These are phyloP conservation scores for Ascoidea rubescens DNA, from an alignment of 805 yeast species.

Conservation along the genomic window DNA sequence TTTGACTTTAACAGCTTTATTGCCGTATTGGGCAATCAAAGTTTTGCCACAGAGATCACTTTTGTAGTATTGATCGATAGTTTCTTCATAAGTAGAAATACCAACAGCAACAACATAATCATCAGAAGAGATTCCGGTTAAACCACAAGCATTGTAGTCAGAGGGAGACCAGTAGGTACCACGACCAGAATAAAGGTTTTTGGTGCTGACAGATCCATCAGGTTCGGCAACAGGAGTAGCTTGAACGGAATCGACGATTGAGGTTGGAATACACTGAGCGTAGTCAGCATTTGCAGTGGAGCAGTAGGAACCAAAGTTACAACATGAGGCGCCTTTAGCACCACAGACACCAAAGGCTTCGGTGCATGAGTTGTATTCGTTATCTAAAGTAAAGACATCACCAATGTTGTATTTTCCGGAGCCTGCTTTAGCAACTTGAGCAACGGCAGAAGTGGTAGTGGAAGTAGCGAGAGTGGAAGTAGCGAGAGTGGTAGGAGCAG, in stretches of 20 bases:
- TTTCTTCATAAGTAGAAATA: background rate
- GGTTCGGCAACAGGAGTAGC: conserved; percentile 10
- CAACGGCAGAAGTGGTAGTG: background rate
- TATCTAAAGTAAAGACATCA: background rate
- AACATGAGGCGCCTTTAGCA: background rate
- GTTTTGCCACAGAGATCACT: conserved; percentile 33
- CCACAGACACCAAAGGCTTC: background rate
- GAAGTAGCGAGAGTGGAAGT: background rate
- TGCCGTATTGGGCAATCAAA: conserved; percentile 29
- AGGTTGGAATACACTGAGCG: background rate
- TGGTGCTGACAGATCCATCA: conserved; percentile 9
- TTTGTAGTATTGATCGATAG: background rate
- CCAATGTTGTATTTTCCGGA: background rate
- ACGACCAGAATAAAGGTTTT: conserved; percentile 18
- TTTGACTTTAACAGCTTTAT: conserved; percentile 33
- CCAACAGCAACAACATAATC: background rate
- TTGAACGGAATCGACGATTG: background rate
- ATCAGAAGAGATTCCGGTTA: background rate
- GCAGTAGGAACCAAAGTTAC: background rate
- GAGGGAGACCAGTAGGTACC: conserved; percentile 26
- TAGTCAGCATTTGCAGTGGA: background rate
- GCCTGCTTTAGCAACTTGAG: background rate
- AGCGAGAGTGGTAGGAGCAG: background rate
- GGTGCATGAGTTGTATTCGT: background rate
- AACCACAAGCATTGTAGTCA: background rate